These are phyloP conservation scores for Kazachstania sp. DNA, from an alignment of 1,139 yeast species.

Conservation along the genomic window DNA sequence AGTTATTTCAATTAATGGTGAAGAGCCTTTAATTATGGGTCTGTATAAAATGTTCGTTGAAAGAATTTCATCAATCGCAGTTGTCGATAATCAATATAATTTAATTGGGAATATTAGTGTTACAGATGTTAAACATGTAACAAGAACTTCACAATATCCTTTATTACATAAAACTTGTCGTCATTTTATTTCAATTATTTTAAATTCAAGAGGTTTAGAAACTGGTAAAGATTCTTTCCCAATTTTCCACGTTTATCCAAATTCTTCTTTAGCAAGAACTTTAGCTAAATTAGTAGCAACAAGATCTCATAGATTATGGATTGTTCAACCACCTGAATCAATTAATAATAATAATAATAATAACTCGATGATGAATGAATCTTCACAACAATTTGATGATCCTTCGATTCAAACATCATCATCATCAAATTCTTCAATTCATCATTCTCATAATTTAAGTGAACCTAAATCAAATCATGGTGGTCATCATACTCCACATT, in stretches of 20 bases:
- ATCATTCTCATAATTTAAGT: not conserved
- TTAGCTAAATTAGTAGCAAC: conserved; percentile 94
- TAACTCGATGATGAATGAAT: not conserved
- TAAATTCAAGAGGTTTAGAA: conserved; percentile 80
- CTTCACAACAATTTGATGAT: not conserved
- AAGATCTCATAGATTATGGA: conserved; percentile 87
- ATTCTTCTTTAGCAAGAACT: conserved; percentile 75
- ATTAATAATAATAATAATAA: too few species aligned
- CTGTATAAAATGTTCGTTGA: conserved; percentile 74
- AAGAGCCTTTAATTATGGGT: conserved; percentile 79
- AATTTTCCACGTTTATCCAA: conserved; percentile 80
- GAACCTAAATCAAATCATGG: conserved; percentile 5
- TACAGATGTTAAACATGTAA: conserved; percentile 82
- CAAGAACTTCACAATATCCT: conserved; percentile 77
- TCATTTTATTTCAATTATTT: conserved; percentile 77
- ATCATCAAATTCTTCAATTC: not conserved
- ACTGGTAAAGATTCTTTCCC: conserved; percentile 89
- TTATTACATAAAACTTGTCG: conserved; percentile 73
- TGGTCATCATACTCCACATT: conserved; percentile 4
- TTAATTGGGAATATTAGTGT: conserved; percentile 87
- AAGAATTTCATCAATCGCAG: conserved; percentile 85
- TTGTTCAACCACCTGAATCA: conserved; percentile 51
- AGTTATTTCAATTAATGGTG: conserved; percentile 77
- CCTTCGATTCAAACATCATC: not conserved
- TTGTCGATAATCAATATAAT: conserved; percentile 70